phyloP scores from a whole-genome alignment of 768 basidiomycete genomes.

The Hygrophorus pudorinus region DNA sequence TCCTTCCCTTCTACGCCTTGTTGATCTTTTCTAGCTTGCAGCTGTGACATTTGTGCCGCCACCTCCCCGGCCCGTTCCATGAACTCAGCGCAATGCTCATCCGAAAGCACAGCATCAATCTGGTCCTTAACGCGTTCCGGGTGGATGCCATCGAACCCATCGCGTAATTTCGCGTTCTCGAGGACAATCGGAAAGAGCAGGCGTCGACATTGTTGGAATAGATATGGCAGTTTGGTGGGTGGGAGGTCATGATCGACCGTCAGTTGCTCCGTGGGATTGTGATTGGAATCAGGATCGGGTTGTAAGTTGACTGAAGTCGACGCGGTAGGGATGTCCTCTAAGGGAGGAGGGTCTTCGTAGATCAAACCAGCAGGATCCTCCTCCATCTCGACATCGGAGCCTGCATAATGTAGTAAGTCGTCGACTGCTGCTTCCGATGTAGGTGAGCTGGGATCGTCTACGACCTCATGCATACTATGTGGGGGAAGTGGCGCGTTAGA shows the following conservation, averaged over 20 bases:
- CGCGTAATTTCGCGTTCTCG: conserved; percentile 1
- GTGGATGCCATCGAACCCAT: neutral
- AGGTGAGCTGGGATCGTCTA: neutral
- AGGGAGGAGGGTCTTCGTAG: neutral
- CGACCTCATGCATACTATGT: no score
- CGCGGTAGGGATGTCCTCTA: neutral
- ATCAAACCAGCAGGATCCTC: no score
- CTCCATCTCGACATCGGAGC: neutral
- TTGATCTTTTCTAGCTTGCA: neutral
- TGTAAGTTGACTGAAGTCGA: neutral
- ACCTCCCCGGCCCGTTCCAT: neutral
- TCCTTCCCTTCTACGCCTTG: neutral
- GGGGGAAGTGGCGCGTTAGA: no score
- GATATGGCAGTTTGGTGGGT: neutral
- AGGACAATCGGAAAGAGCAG: conserved; percentile 1
- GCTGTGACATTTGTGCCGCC: neutral
- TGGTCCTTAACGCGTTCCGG: neutral
- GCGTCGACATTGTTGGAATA: neutral
- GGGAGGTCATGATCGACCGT: neutral
- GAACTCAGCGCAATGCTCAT: conserved; percentile 1
- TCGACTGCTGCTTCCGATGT: conserved; percentile 2
- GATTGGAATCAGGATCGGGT: neutral
- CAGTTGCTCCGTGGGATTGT: neutral
- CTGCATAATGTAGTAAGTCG: neutral
- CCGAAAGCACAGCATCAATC: neutral